Evolutionary conservation across 768 basidiomycete species (phyloP).

Genomic region (Punctularia strigosozonata): DNA sequence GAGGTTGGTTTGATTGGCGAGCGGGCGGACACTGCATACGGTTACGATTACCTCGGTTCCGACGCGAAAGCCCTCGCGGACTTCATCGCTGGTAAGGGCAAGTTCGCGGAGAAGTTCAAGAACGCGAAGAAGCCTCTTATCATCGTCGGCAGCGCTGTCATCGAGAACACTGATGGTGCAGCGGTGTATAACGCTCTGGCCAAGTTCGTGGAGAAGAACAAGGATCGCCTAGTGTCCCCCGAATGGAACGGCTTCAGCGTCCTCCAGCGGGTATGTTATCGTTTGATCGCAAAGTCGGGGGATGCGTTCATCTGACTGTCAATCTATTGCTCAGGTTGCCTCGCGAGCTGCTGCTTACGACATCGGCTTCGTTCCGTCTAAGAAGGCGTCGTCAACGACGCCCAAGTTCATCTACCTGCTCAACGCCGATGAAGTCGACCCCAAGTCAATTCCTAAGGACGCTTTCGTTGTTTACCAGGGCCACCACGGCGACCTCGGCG

Average conservation of each 20-base stretch:
- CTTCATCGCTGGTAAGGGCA: constrained; percentile 67
- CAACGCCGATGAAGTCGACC: constrained; percentile 90
- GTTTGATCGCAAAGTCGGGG: not conserved
- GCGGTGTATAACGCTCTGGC: constrained; percentile 68
- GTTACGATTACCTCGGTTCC: constrained; percentile 82
- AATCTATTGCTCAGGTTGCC: constrained; percentile 57
- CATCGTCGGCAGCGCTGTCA: constrained; percentile 80
- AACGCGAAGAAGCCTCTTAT: constrained; percentile 85
- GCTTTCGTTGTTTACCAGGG: constrained; percentile 99
- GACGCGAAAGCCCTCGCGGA: constrained; percentile 64
- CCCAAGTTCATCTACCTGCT: constrained; percentile 97
- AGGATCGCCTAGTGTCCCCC: constrained; percentile 61
- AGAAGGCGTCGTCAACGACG: constrained; percentile 57
- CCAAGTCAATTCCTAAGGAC: constrained; percentile 74
- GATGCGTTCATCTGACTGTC: not conserved
- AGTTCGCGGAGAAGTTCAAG: constrained; percentile 80
- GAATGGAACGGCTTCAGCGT: constrained; percentile 96
- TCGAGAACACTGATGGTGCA: constrained; percentile 77
- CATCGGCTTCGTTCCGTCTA: constrained; percentile 82
- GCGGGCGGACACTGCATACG: constrained; percentile 83
- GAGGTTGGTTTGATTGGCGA: constrained; percentile 89
- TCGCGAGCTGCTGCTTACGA: constrained; percentile 94
- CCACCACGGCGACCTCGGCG: constrained; percentile 95
- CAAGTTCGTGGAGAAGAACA: constrained; percentile 72
- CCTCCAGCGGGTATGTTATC: constrained; percentile 66